These are phyloP conservation scores for Corymbia citriodora DNA, from an alignment of 441 rosid genomes.

Conservation along the genomic window DNA sequence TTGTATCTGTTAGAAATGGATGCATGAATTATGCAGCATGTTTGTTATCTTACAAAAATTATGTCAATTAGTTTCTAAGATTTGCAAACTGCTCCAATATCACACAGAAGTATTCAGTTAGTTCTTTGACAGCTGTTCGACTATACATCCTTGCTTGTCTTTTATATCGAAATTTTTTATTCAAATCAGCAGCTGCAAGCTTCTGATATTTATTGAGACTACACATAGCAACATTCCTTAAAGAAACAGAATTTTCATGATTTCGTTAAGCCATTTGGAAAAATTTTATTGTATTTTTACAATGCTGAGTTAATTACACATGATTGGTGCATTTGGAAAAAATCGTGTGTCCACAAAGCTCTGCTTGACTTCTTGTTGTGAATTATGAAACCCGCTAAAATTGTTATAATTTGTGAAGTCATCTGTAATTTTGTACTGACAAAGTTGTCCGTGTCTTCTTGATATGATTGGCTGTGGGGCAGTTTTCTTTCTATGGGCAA, in stretches of 20 bases:
- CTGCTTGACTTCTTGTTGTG: neutral
- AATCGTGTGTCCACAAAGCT: neutral
- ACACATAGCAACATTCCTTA: neutral
- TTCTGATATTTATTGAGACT: neutral
- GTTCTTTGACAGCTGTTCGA: neutral
- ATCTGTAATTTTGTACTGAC: neutral
- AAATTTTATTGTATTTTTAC: neutral
- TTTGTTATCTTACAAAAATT: neutral
- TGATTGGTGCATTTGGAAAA: neutral
- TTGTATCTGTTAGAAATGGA: neutral
- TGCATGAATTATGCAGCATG: neutral
- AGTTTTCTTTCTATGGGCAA: slow-evolving; percentile 13
- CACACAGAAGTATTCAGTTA: neutral
- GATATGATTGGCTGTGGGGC: slow-evolving; percentile 10
- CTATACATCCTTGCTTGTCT: neutral
- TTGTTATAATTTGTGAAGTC: neutral
- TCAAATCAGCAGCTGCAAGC: neutral
- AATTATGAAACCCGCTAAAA: neutral
- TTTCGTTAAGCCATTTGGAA: neutral
- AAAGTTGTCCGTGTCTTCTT: neutral
- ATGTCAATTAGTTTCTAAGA: neutral
- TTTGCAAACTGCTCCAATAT: neutral
- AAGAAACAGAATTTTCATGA: neutral
- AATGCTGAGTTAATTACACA: neutral
- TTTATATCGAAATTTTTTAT: neutral